Conservation (phyloP, 495 filamentous ascomycete genomes). For the Tuber aestivum region DNA sequence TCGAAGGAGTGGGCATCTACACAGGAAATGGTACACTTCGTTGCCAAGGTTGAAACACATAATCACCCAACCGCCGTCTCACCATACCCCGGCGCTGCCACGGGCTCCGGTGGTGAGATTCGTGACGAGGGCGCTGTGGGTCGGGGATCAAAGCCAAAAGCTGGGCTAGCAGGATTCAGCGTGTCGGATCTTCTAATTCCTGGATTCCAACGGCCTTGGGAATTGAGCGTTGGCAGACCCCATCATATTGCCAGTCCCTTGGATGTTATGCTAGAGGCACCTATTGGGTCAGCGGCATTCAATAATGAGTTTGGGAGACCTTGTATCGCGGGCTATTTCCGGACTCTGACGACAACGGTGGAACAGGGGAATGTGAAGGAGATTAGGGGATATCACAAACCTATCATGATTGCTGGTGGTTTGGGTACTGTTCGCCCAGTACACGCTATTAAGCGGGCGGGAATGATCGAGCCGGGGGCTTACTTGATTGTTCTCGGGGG, state of each 20-base stretch:
- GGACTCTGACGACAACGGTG: constrained; percentile 69
- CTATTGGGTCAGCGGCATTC: constrained; percentile 86
- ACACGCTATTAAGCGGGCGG: constrained; percentile 75
- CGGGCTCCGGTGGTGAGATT: constrained; percentile 91
- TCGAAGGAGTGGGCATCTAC: constrained; percentile 80
- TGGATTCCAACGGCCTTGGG: constrained; percentile 74
- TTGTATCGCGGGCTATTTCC: constrained; percentile 79
- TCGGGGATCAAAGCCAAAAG: constrained; percentile 85
- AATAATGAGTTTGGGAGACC: constrained; percentile 99
- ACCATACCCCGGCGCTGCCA: constrained; percentile 79
- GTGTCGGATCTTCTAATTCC: constrained; percentile 91
- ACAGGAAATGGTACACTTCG: constrained; percentile 79
- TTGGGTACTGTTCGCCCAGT: constrained; percentile 92
- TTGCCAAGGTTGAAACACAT: constrained; percentile 96
- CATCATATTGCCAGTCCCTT: constrained; percentile 85
- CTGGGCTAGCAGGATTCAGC: constrained; percentile 85
- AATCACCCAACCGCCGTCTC: constrained; percentile 97
- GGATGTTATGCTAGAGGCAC: constrained; percentile 95
- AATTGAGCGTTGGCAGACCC: constrained; percentile 81
- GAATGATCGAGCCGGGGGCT: constrained; percentile 71
- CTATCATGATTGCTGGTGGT: constrained; percentile 97
- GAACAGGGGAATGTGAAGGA: constrained; percentile 60
- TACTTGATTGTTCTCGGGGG: constrained; percentile 89
- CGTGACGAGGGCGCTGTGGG: constrained; percentile 92
- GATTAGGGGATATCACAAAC: constrained; percentile 89